Evolutionary conservation across 1,284 basidiomycete genomes (phyloP), one percentile per base, ranked within the genome.

Genomic region (Ustilago nuda): DNA sequence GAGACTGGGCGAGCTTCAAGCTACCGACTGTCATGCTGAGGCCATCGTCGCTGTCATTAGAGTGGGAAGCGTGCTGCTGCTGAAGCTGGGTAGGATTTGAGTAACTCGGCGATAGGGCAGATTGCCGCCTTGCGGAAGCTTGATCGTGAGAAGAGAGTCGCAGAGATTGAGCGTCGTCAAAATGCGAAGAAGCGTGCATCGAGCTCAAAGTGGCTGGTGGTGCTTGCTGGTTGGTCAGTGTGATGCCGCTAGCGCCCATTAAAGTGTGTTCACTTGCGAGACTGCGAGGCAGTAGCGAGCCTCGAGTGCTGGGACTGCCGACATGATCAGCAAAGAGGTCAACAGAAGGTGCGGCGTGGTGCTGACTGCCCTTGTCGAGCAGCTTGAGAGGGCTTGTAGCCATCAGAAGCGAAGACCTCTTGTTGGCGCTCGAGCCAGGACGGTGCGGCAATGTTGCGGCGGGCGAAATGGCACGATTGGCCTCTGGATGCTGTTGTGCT

Each of bases 221-320:
- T 17, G 55, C 32, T 6, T 54, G 61, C 32, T 71, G 71, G 13
- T 74, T 64, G 30, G 61, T 61, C 37, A 80, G 59, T 1, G 79
- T 80, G 48, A 72, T 80, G 56, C 67, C 65, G 62, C 79, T 82
- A 7, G 73, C 70, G 15, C 73, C 80, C 53, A 72, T 69, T 19
- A 79, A 65, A 6, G 80, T 81, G 56, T 72, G 62, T 51, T 79
- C 80, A 65, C 77, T 80, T 3, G 78, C 73, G 2, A 78, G 56
- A 39, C 79, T 81, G 39, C 72, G 67, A 11, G 74, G 72, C 2
- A 77, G 69, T 30, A 74, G 46, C 51, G 67, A 67, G 27, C 68
- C 69, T 46, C 60, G 19, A n/a, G 64, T 23, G 33, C 48, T 39
- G 8, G 77, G 76, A 51, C 79, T 82, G 61, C 67, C 68, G 27